Percentiles rank a stretch among this genome's conserved stretches.
Evolutionary conservation across 305 asterid species (phyloP).

Genomic region (Stenogyne calaminthoides): DNA sequence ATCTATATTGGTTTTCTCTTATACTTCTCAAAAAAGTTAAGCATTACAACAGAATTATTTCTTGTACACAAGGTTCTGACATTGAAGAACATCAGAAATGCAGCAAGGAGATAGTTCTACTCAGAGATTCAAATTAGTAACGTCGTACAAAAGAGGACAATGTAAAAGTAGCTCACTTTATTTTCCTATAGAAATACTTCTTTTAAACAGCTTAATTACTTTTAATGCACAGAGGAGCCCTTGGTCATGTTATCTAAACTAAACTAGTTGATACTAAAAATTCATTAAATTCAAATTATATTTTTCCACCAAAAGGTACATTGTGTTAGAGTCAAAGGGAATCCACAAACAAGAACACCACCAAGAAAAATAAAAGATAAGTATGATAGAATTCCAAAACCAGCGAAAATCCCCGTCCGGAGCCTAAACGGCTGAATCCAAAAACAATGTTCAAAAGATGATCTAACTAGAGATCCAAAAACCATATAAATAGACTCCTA

Average conservation of each 20-base stretch:
- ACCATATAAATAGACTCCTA: too few relatives aligned
- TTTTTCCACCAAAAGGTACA: background rate
- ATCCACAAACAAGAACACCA: too few relatives aligned
- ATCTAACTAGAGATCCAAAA: too few relatives aligned
- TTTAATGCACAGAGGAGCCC: background rate
- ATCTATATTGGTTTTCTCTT: background rate
- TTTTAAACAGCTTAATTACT: background rate
- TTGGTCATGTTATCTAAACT: background rate
- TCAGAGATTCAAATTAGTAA: background rate
- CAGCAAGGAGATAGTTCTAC: conserved; percentile 5
- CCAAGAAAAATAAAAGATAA: too few relatives aligned
- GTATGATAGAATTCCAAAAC: too few relatives aligned
- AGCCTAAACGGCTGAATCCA: too few relatives aligned
- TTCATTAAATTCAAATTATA: conserved; percentile 3
- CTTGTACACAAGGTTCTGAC: background rate
- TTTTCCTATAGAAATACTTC: background rate
- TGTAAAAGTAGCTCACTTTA: background rate
- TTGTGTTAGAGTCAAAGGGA: background rate
- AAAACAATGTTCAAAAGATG: too few relatives aligned
- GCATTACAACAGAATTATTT: background rate
- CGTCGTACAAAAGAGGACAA: background rate
- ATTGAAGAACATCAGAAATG: background rate
- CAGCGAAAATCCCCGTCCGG: too few relatives aligned
- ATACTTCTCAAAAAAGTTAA: background rate
- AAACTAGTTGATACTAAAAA: background rate